Conservation (phyloP, 2,329 filamentous ascomycete species). For the Chaetomium globosum region DNA sequence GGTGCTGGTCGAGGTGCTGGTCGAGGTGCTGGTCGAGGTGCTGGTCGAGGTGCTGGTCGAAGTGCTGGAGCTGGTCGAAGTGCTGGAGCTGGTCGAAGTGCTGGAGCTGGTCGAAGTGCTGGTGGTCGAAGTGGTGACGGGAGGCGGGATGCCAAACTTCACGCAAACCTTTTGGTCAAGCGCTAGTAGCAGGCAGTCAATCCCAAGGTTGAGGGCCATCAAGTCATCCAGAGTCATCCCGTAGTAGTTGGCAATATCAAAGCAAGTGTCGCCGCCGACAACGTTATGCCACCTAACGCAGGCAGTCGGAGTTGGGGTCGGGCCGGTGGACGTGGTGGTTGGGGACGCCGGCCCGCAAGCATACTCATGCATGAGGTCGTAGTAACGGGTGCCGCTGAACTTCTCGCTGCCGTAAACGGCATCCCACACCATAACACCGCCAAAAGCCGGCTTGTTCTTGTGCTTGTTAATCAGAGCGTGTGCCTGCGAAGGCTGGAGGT, state of each 20-base stretch:
- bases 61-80: conserved; percentile 19
- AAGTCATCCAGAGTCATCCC: conserved; percentile 26
- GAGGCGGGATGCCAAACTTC: conserved; percentile 21
- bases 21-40: background rate
- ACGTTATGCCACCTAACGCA: conserved; percentile 30
- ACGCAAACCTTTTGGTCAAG: conserved; percentile 29
- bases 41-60: conserved; percentile 19
- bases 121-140: conserved; percentile 23
- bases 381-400: conserved; percentile 32
- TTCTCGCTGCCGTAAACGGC: conserved; percentile 34
- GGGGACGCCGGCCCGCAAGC: conserved; percentile 20
- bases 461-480: conserved; percentile 35
- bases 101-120: conserved; percentile 20
- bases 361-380: conserved; percentile 35
- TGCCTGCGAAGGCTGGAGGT: conserved; percentile 34
- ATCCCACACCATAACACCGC: conserved; percentile 45
- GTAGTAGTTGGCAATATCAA: conserved; percentile 24
- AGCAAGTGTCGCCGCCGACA: conserved; percentile 28
- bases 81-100: conserved; percentile 11
- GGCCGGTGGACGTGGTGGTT: conserved; percentile 23
- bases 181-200: background rate
- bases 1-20: conserved; percentile 17
- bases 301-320: conserved; percentile 25
- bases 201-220: conserved; percentile 25
- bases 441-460: conserved; percentile 39